Conservation (phyloP, 148 eudicot species). For the Camellia granthamiana region DNA sequence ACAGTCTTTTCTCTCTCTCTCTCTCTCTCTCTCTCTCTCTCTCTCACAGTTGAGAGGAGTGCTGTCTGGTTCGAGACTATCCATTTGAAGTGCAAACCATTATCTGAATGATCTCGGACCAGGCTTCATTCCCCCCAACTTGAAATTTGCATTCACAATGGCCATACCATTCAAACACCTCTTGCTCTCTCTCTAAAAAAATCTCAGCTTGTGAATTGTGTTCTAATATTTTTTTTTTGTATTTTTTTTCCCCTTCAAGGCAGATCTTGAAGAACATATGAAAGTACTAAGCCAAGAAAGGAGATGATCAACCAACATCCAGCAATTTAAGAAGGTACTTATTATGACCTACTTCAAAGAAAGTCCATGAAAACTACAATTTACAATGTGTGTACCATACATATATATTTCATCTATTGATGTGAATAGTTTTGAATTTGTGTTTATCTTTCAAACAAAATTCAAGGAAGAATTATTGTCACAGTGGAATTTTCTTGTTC, state of each 20-base stretch:
- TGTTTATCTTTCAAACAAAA: neutral
- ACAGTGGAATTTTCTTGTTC: neutral
- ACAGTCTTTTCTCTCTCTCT: constrained; percentile 21
- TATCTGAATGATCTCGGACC: constrained; percentile 66
- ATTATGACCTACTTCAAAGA: neutral
- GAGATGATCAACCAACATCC: neutral
- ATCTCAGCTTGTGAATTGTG: neutral
- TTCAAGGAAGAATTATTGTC: neutral
- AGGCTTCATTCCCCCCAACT: constrained; percentile 99
- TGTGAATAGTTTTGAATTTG: too few relatives aligned
- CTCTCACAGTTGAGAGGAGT: constrained; percentile 52
- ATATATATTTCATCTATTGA: too few relatives aligned
- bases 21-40: neutral
- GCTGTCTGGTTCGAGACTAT: constrained; percentile 78
- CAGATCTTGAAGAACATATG: neutral
- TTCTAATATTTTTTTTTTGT: neutral
- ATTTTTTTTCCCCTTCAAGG: neutral
- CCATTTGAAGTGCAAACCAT: neutral
- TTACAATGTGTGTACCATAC: neutral
- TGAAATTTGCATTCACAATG: neutral
- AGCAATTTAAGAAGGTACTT: neutral
- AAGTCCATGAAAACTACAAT: neutral
- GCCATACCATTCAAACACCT: neutral
- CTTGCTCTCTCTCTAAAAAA: constrained; percentile 1
- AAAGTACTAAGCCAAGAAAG: neutral